Evolutionary conservation across 768 basidiomycete species (phyloP), one percentile per base, ranked within the genome.

Genomic region (Scleroderma citrinum): DNA sequence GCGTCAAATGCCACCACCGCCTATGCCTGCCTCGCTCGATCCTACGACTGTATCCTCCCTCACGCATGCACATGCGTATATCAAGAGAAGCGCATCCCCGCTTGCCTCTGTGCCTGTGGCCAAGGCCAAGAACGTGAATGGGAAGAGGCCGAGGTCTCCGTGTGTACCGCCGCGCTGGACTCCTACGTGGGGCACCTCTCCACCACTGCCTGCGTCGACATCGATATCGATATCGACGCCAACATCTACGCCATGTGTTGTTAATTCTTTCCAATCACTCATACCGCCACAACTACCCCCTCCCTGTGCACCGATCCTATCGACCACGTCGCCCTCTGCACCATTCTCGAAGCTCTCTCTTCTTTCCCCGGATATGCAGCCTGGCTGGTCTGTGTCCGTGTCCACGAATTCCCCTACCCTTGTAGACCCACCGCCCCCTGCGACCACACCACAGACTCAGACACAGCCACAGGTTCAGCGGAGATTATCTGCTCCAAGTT

Each of bases 331-430:
- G 0, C 78, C 77, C 1, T 71, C 78, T 0, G 61, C 66, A 3
- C 69, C 76, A 0, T 81, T 82, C 51, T 74, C 80, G 39, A 76
- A 73, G 44, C 66, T 82, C 34, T 80, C 80, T 2, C 50, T 81
- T 53, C 54, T 75, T 55, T 66, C 66, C 39, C 68, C 71, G 44
- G 50, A 66, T 46, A 50, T 36, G 19, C 46, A 45, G 12, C 35
- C 56, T 11, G 47, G 47, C 29, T 32, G 46, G 12, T 50, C 61
- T 36, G 34, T 54, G 10, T 40, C 55, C 35, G 32, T 47, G 44
- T 45, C 61, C 45, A 17, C 36, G 6, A 20, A 37, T n/a, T 20
- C 17, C n/a, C 20, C 36, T n/a, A 37, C 36, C 5, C 17, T 37
- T 11, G 38, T 20, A 5, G 13, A 39, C 19, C 10, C 10, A 20